Conservation (phyloP, 768 basidiomycete genomes). For the Podaxis sp. region DNA sequence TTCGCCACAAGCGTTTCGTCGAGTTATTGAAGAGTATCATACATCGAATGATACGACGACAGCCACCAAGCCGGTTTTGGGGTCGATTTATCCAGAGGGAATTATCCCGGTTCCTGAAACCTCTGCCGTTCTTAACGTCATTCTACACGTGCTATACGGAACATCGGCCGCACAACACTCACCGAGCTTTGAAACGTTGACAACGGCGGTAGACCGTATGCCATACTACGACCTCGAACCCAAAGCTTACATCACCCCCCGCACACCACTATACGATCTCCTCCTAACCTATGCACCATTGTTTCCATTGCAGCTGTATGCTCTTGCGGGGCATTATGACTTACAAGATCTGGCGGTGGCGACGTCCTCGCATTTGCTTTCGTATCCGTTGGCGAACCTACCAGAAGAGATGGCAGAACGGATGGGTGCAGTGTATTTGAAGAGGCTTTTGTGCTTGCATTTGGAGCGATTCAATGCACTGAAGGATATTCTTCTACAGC, state of each 20-base stretch:
- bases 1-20: slow-evolving; percentile 47
- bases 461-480: slow-evolving; percentile 32
- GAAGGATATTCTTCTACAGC: slow-evolving; percentile 28
- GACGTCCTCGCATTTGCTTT: slow-evolving; percentile 37
- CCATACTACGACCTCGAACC: slow-evolving; percentile 22
- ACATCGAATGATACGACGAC: slow-evolving; percentile 27
- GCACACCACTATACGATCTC: slow-evolving; percentile 25
- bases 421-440: slow-evolving; percentile 38
- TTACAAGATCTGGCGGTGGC: slow-evolving; percentile 37
- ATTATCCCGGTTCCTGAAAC: slow-evolving; percentile 43
- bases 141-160: slow-evolving; percentile 53
- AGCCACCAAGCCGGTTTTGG: slow-evolving; percentile 1
- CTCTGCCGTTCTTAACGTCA: slow-evolving; percentile 47
- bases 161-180: slow-evolving; percentile 49
- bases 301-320: slow-evolving; percentile 36
- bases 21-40: slow-evolving; percentile 22
- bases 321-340: slow-evolving; percentile 29
- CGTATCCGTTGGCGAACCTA: slow-evolving; percentile 27
- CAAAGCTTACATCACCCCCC: slow-evolving; percentile 23
- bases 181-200: slow-evolving; percentile 46
- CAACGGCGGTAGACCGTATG: slow-evolving; percentile 37
- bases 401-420: slow-evolving; percentile 31
- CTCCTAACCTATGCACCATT: slow-evolving; percentile 25
- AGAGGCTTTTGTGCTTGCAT: slow-evolving; percentile 36
- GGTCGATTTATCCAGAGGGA: slow-evolving; percentile 31